These are phyloP conservation scores for Prinsepia uniflora DNA, from an alignment of 306 rosid species.

Conservation along the genomic window DNA sequence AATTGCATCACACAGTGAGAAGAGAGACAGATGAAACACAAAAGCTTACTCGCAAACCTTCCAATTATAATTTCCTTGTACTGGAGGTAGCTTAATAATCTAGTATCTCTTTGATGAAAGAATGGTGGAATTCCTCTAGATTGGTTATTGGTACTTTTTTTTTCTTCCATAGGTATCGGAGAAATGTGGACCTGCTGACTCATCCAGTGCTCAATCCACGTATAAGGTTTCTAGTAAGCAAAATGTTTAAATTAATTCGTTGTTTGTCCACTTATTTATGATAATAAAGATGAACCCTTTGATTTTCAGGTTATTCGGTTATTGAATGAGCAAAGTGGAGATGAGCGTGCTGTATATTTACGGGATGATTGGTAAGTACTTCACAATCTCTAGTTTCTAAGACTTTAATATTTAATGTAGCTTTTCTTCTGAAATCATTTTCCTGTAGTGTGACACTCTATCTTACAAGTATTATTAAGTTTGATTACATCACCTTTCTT, in stretches of 20 bases:
- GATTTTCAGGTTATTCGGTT: constrained; percentile 77
- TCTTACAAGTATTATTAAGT: background rate
- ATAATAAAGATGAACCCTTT: constrained; percentile 25
- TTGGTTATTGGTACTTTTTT: constrained; percentile 24
- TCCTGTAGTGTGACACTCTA: background rate
- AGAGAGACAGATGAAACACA: constrained; percentile 19
- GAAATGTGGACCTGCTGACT: constrained; percentile 41
- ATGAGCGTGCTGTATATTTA: constrained; percentile 59
- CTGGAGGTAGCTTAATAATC: constrained; percentile 62
- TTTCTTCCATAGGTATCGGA: constrained; percentile 59
- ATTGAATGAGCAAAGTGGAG: constrained; percentile 74
- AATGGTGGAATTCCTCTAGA: constrained; percentile 3
- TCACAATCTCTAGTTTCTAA: constrained; percentile 17
- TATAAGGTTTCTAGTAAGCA: constrained; percentile 61
- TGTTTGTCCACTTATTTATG: constrained; percentile 16
- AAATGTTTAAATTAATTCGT: constrained; percentile 16
- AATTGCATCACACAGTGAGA: constrained; percentile 31
- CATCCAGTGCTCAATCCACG: constrained; percentile 42
- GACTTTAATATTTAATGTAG: background rate
- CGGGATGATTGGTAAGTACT: constrained; percentile 68
- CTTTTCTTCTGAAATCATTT: background rate
- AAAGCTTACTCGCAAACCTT: constrained; percentile 17
- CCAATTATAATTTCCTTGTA: constrained; percentile 57
- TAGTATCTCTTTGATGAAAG: constrained; percentile 13
- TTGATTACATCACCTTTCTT: background rate